Percentiles rank a stretch among this genome's conserved stretches.
Evolutionary conservation across 805 yeast species (phyloP).

Genomic region (Pichia thaimueangensis): DNA sequence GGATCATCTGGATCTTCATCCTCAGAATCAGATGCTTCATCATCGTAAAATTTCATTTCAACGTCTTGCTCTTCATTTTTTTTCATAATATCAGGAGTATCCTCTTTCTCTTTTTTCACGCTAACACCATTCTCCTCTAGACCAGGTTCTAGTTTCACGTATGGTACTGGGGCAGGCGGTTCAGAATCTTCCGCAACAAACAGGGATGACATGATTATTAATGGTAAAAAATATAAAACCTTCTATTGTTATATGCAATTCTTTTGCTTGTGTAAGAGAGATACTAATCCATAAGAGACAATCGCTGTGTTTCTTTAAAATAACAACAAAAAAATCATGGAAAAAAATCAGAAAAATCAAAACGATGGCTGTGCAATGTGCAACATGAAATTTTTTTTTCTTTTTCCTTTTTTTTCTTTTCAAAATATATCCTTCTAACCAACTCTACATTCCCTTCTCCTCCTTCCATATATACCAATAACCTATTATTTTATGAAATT

Average conservation of each 20-base stretch:
- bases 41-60: neutral
- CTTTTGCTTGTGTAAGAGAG: too few species aligned
- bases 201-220: conserved; percentile 10
- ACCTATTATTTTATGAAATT: too few species aligned
- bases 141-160: conserved; percentile 7
- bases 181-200: conserved; percentile 17
- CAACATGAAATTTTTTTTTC: neutral
- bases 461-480: neutral
- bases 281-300: too few species aligned
- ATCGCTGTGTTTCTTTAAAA: too few species aligned
- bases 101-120: conserved; percentile 3
- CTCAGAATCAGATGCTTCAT: conserved; percentile 10
- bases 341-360: too few species aligned
- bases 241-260: too few species aligned
- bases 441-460: neutral
- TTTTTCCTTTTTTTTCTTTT: neutral
- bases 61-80: conserved; percentile 3
- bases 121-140: conserved; percentile 20
- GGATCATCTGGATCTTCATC: conserved; percentile 48
- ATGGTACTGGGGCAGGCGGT: neutral
- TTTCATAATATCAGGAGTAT: neutral
- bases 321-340: neutral
- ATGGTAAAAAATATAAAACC: too few species aligned
- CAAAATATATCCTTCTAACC: too few species aligned
- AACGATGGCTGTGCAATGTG: neutral